phyloP scores from a whole-genome alignment of 441 rosid genomes.

The Syzygium malaccense region DNA sequence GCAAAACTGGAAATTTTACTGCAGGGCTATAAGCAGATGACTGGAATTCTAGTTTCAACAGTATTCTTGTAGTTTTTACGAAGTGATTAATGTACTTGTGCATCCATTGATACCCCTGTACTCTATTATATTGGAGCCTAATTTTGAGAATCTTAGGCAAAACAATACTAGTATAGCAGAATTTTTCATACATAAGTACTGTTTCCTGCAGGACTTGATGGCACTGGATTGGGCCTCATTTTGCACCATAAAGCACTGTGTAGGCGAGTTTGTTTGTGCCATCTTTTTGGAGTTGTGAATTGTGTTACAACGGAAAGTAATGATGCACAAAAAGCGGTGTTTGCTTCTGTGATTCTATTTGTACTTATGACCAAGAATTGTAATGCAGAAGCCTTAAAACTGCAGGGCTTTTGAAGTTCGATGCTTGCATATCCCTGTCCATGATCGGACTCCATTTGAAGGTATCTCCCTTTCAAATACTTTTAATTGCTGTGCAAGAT shows the following conservation, averaged over 20 bases:
- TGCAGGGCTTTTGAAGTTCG: conserved; percentile 81
- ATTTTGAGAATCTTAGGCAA: not conserved
- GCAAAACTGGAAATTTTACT: not conserved
- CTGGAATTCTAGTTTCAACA: not conserved
- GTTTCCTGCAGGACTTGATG: conserved; percentile 64
- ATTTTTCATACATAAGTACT: not conserved
- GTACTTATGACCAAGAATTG: not conserved
- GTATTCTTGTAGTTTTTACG: not conserved
- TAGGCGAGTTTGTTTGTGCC: conserved; percentile 40
- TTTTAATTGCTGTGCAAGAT: not conserved
- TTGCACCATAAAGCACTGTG: conserved; percentile 90
- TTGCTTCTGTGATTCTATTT: not conserved
- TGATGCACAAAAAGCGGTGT: not conserved
- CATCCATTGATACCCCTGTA: not conserved
- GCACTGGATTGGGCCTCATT: conserved; percentile 73
- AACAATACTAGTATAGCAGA: not conserved
- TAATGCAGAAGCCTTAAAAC: conserved; percentile 3
- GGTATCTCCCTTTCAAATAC: conserved; percentile 31
- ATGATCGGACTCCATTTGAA: conserved; percentile 75
- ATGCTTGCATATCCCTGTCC: conserved; percentile 86
- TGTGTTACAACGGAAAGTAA: not conserved
- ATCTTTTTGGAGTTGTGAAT: not conserved
- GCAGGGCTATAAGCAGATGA: not conserved
- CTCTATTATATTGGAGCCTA: not conserved
- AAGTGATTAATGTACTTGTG: not conserved